Evolutionary conservation across 495 filamentous ascomycete species (phyloP).

Genomic region (Sabuloglossum arenarium): DNA sequence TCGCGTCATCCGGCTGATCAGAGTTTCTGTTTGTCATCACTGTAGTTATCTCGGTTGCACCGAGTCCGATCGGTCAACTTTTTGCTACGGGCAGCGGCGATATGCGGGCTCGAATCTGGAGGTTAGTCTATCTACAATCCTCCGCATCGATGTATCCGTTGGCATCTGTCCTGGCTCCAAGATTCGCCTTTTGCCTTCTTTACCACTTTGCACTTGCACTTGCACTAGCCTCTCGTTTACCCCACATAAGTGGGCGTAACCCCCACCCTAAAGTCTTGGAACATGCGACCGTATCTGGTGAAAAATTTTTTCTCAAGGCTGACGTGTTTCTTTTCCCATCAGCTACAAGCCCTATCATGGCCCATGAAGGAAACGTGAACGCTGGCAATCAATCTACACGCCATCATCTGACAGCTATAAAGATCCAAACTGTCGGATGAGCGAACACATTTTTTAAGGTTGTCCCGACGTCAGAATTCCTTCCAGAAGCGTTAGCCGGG

Average conservation of each 20-base stretch:
- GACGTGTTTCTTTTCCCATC: background rate
- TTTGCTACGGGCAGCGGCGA: constrained; percentile 84
- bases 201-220: background rate
- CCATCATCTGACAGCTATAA: constrained; percentile 1
- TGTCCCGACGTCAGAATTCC: constrained; percentile 1
- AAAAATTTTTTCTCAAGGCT: constrained; percentile 1
- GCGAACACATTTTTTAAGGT: background rate
- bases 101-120: constrained; percentile 83
- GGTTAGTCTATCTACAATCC: constrained; percentile 18
- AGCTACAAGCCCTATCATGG: constrained; percentile 2
- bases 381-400: background rate
- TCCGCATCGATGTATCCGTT: background rate
- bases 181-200: background rate
- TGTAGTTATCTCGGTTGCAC: constrained; percentile 72
- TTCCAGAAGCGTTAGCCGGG: constrained; percentile 2
- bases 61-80: constrained; percentile 54
- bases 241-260: background rate
- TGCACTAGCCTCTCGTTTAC: background rate
- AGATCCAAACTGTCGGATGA: background rate
- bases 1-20: background rate
- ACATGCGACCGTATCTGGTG: background rate
- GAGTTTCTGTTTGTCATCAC: constrained; percentile 5
- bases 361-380: background rate
- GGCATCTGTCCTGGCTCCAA: background rate
- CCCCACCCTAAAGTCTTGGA: background rate